A percentile compares a stretch with the other conserved stretches of the same genome.
Evolutionary conservation across 345 rosid genomes (phyloP).

Genomic region (Physaria fendleri): DNA sequence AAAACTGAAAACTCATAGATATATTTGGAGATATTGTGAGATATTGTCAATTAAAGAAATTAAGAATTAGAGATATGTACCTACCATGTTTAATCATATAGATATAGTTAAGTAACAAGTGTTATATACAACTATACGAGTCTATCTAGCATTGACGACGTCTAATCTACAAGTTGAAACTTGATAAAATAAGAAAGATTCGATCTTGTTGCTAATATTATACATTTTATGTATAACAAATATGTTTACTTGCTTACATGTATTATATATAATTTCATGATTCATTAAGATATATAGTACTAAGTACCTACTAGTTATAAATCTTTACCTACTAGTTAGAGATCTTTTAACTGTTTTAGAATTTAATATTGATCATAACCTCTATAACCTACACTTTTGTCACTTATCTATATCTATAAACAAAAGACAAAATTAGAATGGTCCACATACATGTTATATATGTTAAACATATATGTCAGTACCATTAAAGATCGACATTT

Average conservation of each 20-base stretch:
- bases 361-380: background rate
- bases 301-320: background rate
- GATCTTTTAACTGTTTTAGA: too few species aligned
- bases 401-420: background rate
- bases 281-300: background rate
- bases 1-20: background rate
- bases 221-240: background rate
- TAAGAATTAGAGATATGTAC: background rate
- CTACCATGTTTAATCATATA: background rate
- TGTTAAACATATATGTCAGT: background rate
- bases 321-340: background rate
- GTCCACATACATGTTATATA: constrained; percentile 1
- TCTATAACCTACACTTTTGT: constrained; percentile 19
- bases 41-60: background rate
- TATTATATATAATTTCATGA: background rate
- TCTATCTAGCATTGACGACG: constrained; percentile 10
- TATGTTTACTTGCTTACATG: background rate
- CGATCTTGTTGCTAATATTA: constrained; percentile 4
- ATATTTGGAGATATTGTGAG: background rate
- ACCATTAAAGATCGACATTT: background rate
- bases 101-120: background rate
- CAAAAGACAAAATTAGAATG: constrained; percentile 9
- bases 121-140: background rate
- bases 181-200: constrained; percentile 19
- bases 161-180: constrained; percentile 7